Evolutionary conservation across 768 basidiomycete species (phyloP), one percentile per base, ranked within the genome.

Genomic region (Pisolithus sp.): DNA sequence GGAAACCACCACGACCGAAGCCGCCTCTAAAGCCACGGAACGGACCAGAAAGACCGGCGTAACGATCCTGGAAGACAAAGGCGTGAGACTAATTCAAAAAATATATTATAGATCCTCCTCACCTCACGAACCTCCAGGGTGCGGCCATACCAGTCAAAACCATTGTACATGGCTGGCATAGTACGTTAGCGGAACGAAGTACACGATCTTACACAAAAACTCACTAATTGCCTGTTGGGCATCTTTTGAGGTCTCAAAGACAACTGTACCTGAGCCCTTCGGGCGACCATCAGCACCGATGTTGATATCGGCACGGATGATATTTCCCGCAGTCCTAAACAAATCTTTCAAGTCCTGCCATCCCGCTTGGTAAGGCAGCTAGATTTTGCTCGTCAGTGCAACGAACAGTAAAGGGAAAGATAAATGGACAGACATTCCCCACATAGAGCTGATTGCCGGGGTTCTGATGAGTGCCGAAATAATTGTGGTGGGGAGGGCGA

Each of bases 331-430:
- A 26, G 90, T 82, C 51, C 95, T 85, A 85, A 98, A 97, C 26
- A 98, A 74, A 68, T 98, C 95, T 64, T 98, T 98, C 51, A 98
- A 73, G 66, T 98, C 95, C 67, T 99, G 95, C 95, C 95, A 99
- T 28, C 92, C 92, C n/a, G 93, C 93, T 72, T 94, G 92, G 64
- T 90, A 92, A 2, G 93, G 94, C 26, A 98, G 72, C 94, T 97
- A 57, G 5, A 23, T 5, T 50, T 9, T 15, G 7, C 1, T 24
- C 24, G 39, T 62, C 21, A 60, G 56, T 23, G 45, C n/a, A 21
- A 17, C 10, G 10, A 30, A 28, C 15, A 34, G 43, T 40, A n/a
- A 12, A 15, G 8, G 7, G 1, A 3, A 30, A 20, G 4, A 48
- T 18, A n/a, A 38, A 26, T 18, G 5, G 20, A 48, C 84, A 62